These are phyloP conservation scores for Ganoderma resinaceum DNA, from an alignment of 1,284 basidiomycete genomes.

Conservation along the genomic window DNA sequence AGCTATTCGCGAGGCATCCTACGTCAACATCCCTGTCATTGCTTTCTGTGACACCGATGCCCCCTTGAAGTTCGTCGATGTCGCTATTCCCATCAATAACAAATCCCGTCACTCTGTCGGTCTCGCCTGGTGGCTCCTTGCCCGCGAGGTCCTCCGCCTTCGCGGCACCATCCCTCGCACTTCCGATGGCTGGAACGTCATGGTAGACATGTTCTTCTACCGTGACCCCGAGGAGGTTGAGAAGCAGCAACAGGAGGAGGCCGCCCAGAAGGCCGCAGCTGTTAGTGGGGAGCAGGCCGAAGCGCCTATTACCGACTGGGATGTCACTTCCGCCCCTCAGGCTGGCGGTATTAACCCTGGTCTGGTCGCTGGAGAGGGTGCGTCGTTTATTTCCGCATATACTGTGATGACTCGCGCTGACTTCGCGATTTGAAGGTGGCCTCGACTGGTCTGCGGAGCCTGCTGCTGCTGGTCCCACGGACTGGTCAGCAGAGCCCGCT, in stretches of 20 bases:
- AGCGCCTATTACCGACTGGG: conserved; percentile 76
- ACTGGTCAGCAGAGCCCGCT: conserved; percentile 87
- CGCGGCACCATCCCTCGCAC: conserved; percentile 92
- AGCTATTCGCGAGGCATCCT: conserved; percentile 99
- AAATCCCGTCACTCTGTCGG: conserved; percentile 97
- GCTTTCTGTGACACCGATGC: conserved; percentile 99
- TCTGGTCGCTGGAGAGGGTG: conserved; percentile 74
- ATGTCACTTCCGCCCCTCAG: conserved; percentile 72
- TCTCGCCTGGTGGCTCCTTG: conserved; percentile 99
- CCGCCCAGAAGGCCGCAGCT: conserved; percentile 78
- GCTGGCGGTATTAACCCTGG: conserved; percentile 81
- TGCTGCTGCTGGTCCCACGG: conserved; percentile 59
- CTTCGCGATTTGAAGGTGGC: conserved; percentile 53
- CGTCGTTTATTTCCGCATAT: conserved; percentile 35
- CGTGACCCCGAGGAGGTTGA: conserved; percentile 99
- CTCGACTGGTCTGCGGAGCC: conserved; percentile 88
- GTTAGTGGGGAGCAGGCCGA: conserved; percentile 62
- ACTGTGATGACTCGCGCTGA: background rate
- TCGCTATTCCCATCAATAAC: conserved; percentile 99
- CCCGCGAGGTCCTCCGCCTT: conserved; percentile 96
- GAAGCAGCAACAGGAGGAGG: conserved; percentile 94
- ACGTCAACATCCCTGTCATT: conserved; percentile 99
- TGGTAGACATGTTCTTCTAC: conserved; percentile 99
- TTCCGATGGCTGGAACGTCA: conserved; percentile 93
- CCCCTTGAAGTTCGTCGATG: conserved; percentile 95